Conservation (phyloP, 768 basidiomycete species). For the Cubamyces lactineus region DNA sequence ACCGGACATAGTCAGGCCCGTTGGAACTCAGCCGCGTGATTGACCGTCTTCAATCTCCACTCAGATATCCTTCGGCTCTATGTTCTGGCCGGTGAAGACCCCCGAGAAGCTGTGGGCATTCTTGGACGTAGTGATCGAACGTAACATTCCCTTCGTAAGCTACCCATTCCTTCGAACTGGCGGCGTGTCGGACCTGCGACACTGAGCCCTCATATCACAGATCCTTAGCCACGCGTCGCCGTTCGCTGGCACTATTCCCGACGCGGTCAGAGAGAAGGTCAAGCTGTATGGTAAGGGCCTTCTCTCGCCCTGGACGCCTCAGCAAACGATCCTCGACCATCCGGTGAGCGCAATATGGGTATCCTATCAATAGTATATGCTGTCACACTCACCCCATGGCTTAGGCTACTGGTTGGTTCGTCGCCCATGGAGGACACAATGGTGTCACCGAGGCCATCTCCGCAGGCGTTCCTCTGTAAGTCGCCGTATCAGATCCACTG, state of each 20-base stretch:
- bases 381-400: no score
- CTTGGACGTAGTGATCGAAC: slow-evolving; percentile 26
- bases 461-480: slow-evolving; percentile 28
- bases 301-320: slow-evolving; percentile 20
- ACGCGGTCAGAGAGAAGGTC: slow-evolving; percentile 17
- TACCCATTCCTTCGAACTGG: no score
- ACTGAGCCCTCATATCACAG: no score
- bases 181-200: no score
- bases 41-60: no score
- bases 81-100: slow-evolving; percentile 24
- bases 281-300: slow-evolving; percentile 14
- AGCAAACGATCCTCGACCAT: slow-evolving; percentile 22
- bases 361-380: background rate
- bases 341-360: background rate
- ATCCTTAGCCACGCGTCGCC: slow-evolving; percentile 20
- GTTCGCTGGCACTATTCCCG: slow-evolving; percentile 11
- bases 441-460: slow-evolving; percentile 29
- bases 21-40: no score
- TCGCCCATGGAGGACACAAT: slow-evolving; percentile 34
- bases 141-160: slow-evolving; percentile 27
- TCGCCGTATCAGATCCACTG: background rate
- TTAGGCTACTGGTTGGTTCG: slow-evolving; percentile 24
- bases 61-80: slow-evolving; percentile 27
- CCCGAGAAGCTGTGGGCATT: slow-evolving; percentile 26
- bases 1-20: no score